phyloP scores from a whole-genome alignment of 306 rosid species.

The Potentilla sterilis region DNA sequence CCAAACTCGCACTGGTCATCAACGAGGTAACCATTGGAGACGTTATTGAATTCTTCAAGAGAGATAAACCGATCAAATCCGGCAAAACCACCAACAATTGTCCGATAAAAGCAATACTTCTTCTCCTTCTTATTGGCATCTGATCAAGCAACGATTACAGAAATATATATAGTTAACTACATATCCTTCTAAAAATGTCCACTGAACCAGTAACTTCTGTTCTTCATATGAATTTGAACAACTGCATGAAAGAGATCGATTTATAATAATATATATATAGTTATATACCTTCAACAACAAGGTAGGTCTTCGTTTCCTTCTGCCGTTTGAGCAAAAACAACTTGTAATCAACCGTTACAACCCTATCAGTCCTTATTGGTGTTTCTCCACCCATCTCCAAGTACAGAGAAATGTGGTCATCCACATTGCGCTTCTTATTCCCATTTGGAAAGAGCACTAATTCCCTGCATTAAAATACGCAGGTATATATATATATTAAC shows the following conservation, averaged over 20 bases:
- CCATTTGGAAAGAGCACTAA: not conserved
- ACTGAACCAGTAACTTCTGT: too few relatives aligned
- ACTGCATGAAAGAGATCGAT: too few relatives aligned
- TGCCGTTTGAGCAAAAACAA: not conserved
- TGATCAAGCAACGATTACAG: not conserved
- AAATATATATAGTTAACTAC: too few relatives aligned
- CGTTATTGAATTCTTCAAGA: not conserved
- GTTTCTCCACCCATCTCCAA: not conserved
- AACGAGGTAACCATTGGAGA: not conserved
- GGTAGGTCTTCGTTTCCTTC: not conserved
- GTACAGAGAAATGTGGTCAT: not conserved
- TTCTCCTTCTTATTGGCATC: not conserved
- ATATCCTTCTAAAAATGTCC: too few relatives aligned
- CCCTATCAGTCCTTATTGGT: not conserved
- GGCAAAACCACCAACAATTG: not conserved
- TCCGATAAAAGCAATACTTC: not conserved
- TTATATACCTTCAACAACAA: not conserved
- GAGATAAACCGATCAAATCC: not conserved
- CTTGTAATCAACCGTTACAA: not conserved
- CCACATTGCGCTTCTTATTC: not conserved
- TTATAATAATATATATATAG: too few relatives aligned
- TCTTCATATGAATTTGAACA: too few relatives aligned
- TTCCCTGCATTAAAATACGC: not conserved
- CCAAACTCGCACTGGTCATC: not conserved
- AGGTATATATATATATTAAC: too few relatives aligned